Evolutionary conservation across 192 early-diverging fungal species (phyloP).

Genomic region (Mortierella claussenii): DNA sequence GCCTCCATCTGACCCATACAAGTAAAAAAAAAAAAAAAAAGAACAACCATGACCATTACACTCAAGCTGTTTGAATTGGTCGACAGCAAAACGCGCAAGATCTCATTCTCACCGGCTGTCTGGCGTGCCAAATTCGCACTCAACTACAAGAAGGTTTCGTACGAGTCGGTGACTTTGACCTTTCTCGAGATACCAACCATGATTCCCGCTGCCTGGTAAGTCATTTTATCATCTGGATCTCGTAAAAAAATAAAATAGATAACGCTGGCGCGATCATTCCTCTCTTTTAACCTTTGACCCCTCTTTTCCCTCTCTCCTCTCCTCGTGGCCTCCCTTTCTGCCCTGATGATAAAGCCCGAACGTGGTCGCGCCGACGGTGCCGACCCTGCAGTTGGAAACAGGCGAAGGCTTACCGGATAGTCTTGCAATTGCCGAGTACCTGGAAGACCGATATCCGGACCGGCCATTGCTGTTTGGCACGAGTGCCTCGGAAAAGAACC

Average conservation of each 20-base stretch:
- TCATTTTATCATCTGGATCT: no score
- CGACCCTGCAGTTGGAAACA: conserved; percentile 45
- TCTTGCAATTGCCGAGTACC: conserved; percentile 64
- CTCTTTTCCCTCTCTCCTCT: no score
- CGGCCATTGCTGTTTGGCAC: conserved; percentile 56
- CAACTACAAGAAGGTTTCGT: conserved; percentile 30
- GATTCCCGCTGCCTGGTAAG: conserved; percentile 36
- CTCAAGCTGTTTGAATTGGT: conserved; percentile 48
- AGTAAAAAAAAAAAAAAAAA: neutral
- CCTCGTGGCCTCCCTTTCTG: no score
- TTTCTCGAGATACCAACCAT: conserved; percentile 30
- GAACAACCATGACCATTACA: conserved; percentile 20
- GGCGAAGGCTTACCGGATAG: conserved; percentile 59
- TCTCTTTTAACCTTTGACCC: neutral
- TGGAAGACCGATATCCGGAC: conserved; percentile 67
- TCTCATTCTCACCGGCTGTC: conserved; percentile 42
- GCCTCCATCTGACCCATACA: neutral
- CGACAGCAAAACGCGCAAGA: conserved; percentile 40
- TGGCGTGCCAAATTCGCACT: conserved; percentile 46
- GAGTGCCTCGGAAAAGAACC: conserved; percentile 32
- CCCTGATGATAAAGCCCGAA: no score
- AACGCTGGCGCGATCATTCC: neutral
- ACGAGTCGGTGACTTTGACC: conserved; percentile 30
- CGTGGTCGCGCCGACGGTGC: conserved; percentile 49
- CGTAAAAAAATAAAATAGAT: no score